A percentile compares a stretch with the other conserved stretches of the same genome.
These are phyloP conservation scores for Trichoderma atroviride DNA, from an alignment of 2,329 filamentous ascomycete genomes.

Conservation along the genomic window DNA sequence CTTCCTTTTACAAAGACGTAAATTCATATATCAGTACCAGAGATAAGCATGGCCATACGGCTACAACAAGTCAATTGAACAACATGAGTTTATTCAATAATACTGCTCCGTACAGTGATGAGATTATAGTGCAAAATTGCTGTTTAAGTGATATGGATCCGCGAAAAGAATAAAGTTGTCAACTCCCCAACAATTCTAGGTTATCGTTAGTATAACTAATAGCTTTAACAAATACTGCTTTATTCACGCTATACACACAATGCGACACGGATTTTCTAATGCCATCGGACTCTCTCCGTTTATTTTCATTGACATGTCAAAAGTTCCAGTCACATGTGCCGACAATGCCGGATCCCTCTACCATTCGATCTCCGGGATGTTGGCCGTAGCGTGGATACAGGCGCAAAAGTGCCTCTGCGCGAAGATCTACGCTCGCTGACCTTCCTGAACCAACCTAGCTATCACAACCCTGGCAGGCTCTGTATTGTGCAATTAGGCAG, in stretches of 20 bases:
- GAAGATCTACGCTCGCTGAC: not conserved
- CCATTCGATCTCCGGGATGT: not conserved
- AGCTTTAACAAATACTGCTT: not conserved
- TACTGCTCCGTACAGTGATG: too few species aligned
- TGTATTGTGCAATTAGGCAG: not conserved
- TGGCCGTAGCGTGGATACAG: not conserved
- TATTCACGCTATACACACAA: not conserved
- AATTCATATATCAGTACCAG: too few species aligned
- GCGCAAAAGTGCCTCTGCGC: not conserved
- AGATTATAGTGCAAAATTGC: too few species aligned
- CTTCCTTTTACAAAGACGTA: too few species aligned
- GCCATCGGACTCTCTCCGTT: not conserved
- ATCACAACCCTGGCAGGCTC: not conserved
- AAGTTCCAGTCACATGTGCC: slow-evolving; percentile 14
- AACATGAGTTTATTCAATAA: too few species aligned
- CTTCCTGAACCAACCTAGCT: slow-evolving; percentile 12
- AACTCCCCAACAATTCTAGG: not conserved
- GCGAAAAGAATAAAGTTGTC: not conserved
- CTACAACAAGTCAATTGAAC: too few species aligned
- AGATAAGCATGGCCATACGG: too few species aligned
- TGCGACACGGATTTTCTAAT: not conserved
- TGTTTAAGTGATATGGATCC: too few species aligned
- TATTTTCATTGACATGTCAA: not conserved
- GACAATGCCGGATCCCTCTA: slow-evolving; percentile 4
- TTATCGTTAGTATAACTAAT: not conserved